Evolutionary conservation across 805 yeast genomes (phyloP).

Genomic region (Komagataella ulmi): DNA sequence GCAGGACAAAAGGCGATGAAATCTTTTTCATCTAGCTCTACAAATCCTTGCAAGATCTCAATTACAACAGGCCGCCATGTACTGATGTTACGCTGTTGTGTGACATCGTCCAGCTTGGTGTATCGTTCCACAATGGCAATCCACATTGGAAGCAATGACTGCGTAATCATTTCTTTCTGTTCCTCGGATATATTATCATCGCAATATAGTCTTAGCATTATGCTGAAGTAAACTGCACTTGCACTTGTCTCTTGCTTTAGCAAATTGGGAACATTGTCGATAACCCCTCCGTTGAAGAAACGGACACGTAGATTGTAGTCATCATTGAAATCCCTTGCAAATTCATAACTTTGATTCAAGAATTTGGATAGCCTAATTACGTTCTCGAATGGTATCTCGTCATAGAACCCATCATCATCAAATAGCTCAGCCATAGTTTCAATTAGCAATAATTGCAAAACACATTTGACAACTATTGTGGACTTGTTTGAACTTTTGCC

Average conservation of each 20-base stretch:
- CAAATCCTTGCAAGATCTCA: constrained; percentile 73
- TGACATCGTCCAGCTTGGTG: constrained; percentile 59
- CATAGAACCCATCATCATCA: constrained; percentile 56
- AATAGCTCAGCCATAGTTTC: constrained; percentile 75
- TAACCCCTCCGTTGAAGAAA: constrained; percentile 83
- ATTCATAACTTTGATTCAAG: constrained; percentile 58
- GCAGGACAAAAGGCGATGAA: constrained; percentile 44
- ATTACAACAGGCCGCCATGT: constrained; percentile 91
- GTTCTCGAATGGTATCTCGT: constrained; percentile 51
- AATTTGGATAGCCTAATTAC: constrained; percentile 46
- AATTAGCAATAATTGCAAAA: constrained; percentile 77
- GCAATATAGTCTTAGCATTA: constrained; percentile 69
- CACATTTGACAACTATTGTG: constrained; percentile 82
- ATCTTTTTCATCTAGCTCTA: constrained; percentile 63
- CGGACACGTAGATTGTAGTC: constrained; percentile 81
- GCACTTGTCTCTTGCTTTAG: constrained; percentile 86
- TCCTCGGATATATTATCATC: constrained; percentile 38
- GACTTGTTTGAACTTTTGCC: constrained; percentile 30
- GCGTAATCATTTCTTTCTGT: constrained; percentile 36
- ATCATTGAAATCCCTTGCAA: constrained; percentile 79
- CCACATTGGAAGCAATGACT: constrained; percentile 54
- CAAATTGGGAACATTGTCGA: constrained; percentile 84
- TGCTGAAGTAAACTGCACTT: constrained; percentile 72
- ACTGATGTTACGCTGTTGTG: constrained; percentile 64
- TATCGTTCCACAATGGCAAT: constrained; percentile 58